Evolutionary conservation across 2,329 filamentous ascomycete species (phyloP).

Genomic region (Beauveria asiatica): DNA sequence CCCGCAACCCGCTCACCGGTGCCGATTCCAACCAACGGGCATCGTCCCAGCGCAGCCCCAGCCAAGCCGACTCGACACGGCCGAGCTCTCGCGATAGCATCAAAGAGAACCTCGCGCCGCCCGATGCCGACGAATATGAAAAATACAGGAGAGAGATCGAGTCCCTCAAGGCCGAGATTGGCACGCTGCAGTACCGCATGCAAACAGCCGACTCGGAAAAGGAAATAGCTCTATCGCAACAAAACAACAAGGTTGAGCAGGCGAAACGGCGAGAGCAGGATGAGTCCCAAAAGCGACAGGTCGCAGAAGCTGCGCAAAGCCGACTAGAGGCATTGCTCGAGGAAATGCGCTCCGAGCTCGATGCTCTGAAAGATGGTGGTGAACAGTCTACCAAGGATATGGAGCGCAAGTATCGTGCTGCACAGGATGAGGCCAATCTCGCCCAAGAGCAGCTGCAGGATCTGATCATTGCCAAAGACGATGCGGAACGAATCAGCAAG

Average conservation of each 20-base stretch:
- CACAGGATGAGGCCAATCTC: conserved; percentile 61
- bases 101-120: conserved; percentile 51
- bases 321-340: conserved; percentile 43
- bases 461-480: conserved; percentile 51
- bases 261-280: conserved; percentile 73
- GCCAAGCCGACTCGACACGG: conserved; percentile 32
- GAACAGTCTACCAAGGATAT: conserved; percentile 54
- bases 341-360: conserved; percentile 41
- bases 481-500: conserved; percentile 56
- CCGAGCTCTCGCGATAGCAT: conserved; percentile 48
- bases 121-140: conserved; percentile 52
- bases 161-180: conserved; percentile 81
- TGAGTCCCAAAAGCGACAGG: conserved; percentile 62
- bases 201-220: conserved; percentile 82
- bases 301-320: conserved; percentile 46
- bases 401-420: conserved; percentile 61
- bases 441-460: conserved; percentile 80
- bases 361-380: conserved; percentile 39
- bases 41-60: conserved; percentile 33
- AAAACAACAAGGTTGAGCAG: conserved; percentile 78
- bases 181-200: conserved; percentile 78
- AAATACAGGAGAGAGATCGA: conserved; percentile 53
- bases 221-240: conserved; percentile 67
- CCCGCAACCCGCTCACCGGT: conserved; percentile 52
- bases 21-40: conserved; percentile 34